Base-by-base conservation (phyloP, 2,329 filamentous ascomycete genomes). In the Hypoxylon sp. region DNA sequence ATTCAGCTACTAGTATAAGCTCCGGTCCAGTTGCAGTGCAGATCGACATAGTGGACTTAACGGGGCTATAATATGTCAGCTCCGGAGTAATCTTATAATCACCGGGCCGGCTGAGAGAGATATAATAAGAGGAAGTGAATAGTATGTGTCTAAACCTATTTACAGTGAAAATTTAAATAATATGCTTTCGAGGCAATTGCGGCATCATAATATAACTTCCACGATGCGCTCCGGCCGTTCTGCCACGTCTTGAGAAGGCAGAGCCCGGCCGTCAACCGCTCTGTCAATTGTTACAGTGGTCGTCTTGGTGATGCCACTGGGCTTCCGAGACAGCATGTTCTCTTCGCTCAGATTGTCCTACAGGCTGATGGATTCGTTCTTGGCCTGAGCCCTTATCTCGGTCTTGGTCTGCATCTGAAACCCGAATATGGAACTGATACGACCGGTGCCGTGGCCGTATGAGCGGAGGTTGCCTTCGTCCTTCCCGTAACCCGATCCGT, bases 391-490 rank as follows among this genome's bases (percentile, higher is more conserved):
- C 3, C 31, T 48, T 8, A 56, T 24, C 17, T 56, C 31, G 4
- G 51, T 55, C 10, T 21, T 48, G 5, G 51, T 45, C 21, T 51
- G 43, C 2, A 55, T 47, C 1, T 26, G 18, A 10, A n/a, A n/a
- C n/a, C 41, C 13, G 83, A 54, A 78, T 85, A 40, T 46, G 8
- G 37, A 51, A 38, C 42, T 41, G 24, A 18, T 47, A 17, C n/a
- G 13, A 17, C 31, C 24, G 6, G 66, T 69, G 0, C 69, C 66
- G 0, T 65, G 65, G 1, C 61, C 68, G 46, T 71, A 71, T 4
- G 59, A 64, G n/a, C 58, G 54, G 10, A 66, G 18, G 13, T 55
- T 7, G 15, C 45, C 45, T 21, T 60, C 63, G 3, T 67, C 66
- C 10, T 62, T 67, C n/a, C 63, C 64, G 49, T 66, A 68, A 31